These are phyloP conservation scores for Benincasa hispida DNA, from an alignment of 306 rosid genomes.

Conservation along the genomic window DNA sequence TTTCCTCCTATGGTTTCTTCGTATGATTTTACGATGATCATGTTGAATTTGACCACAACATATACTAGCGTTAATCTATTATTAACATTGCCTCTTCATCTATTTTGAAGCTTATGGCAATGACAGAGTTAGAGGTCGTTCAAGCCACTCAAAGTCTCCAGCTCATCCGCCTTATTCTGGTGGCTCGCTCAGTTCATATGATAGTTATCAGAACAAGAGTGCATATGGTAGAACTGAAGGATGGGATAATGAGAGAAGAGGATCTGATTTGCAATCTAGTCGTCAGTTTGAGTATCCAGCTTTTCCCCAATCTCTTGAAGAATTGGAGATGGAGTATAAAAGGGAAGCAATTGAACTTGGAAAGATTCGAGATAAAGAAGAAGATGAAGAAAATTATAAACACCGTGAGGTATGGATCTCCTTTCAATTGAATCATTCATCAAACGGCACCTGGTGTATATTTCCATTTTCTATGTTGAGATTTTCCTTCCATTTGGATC, in stretches of 20 bases:
- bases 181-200: constrained; percentile 53
- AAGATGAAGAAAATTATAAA: constrained; percentile 83
- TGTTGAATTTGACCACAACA: constrained; percentile 64
- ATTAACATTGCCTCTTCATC: constrained; percentile 75
- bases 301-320: constrained; percentile 59
- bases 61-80: constrained; percentile 46
- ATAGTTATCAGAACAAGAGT: constrained; percentile 48
- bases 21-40: constrained; percentile 49
- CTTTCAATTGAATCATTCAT: constrained; percentile 1
- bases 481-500: not conserved
- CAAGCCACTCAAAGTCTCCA: constrained; percentile 90
- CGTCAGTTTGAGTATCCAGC: constrained; percentile 50
- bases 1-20: constrained; percentile 55
- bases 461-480: not conserved
- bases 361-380: constrained; percentile 75
- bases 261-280: constrained; percentile 53
- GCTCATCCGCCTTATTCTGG: constrained; percentile 52
- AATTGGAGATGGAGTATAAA: constrained; percentile 72
- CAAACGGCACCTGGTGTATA: constrained; percentile 9
- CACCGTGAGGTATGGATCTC: constrained; percentile 77
- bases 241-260: constrained; percentile 70
- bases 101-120: constrained; percentile 86
- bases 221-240: constrained; percentile 54
- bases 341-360: constrained; percentile 66
- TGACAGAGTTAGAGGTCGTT: constrained; percentile 74